These are phyloP conservation scores for Fraxinus angustifolia DNA, from an alignment of 305 asterid genomes.

Conservation along the genomic window DNA sequence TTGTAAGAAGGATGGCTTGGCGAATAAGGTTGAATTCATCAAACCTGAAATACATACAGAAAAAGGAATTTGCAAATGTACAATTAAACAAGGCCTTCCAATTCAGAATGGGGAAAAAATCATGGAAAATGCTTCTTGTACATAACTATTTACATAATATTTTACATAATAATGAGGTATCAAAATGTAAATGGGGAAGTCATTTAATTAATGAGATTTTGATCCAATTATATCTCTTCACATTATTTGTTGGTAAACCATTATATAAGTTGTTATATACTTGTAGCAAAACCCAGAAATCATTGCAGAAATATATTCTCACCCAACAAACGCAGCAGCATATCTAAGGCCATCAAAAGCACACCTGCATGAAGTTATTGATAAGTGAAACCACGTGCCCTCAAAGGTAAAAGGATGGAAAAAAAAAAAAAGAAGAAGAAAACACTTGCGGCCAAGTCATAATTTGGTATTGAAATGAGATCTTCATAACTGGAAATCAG, in stretches of 20 bases:
- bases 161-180: no score
- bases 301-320: slow-evolving; percentile 22
- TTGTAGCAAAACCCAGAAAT: no score
- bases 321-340: slow-evolving; percentile 95
- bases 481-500: background rate
- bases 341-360: slow-evolving; percentile 96
- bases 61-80: background rate
- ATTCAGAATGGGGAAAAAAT: background rate
- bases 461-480: background rate
- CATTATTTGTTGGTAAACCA: no score
- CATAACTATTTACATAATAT: no score
- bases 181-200: no score
- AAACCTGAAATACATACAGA: slow-evolving; percentile 45
- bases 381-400: slow-evolving; percentile 22
- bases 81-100: slow-evolving; percentile 2
- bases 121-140: background rate
- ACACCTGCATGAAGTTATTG: slow-evolving; percentile 54
- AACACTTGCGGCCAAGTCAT: slow-evolving; percentile 4
- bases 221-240: no score
- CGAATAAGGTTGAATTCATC: slow-evolving; percentile 86
- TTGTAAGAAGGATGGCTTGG: slow-evolving; percentile 72
- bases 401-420: background rate
- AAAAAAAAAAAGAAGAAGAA: background rate
- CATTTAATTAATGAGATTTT: no score
- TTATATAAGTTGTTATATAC: no score